These are phyloP conservation scores for Talaromyces ruber DNA, from an alignment of 495 filamentous ascomycete species.

Conservation along the genomic window DNA sequence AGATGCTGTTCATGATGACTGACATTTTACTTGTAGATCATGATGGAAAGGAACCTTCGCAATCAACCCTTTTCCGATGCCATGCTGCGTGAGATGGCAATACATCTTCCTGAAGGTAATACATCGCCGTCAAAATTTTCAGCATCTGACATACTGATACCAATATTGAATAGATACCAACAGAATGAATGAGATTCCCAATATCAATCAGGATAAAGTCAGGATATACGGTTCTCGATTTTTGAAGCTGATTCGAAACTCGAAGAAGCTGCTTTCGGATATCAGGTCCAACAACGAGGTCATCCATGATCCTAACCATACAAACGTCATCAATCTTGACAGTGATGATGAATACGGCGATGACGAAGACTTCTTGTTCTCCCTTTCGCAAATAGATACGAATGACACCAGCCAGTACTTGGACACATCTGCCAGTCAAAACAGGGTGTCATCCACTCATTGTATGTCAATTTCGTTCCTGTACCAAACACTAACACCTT, in stretches of 20 bases:
- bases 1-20: background rate
- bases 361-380: conserved; percentile 31
- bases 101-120: conserved; percentile 58
- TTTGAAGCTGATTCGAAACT: conserved; percentile 51
- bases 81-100: conserved; percentile 75
- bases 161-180: conserved; percentile 19
- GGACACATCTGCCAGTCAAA: conserved; percentile 16
- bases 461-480: background rate
- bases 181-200: conserved; percentile 58
- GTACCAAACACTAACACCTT: background rate
- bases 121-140: background rate
- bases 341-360: conserved; percentile 49
- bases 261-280: conserved; percentile 47
- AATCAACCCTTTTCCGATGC: conserved; percentile 68
- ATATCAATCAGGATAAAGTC: conserved; percentile 64
- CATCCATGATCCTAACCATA: conserved; percentile 47
- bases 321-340: conserved; percentile 60
- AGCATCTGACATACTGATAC: background rate
- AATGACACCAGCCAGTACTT: conserved; percentile 42
- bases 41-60: conserved; percentile 52
- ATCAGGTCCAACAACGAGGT: conserved; percentile 44
- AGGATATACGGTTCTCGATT: conserved; percentile 59
- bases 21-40: conserved; percentile 31
- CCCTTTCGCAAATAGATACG: conserved; percentile 26
- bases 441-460: background rate